These are phyloP conservation scores for Miscanthus lutarioriparius DNA, from an alignment of 176 grass and related monocot genomes.

Conservation along the genomic window DNA sequence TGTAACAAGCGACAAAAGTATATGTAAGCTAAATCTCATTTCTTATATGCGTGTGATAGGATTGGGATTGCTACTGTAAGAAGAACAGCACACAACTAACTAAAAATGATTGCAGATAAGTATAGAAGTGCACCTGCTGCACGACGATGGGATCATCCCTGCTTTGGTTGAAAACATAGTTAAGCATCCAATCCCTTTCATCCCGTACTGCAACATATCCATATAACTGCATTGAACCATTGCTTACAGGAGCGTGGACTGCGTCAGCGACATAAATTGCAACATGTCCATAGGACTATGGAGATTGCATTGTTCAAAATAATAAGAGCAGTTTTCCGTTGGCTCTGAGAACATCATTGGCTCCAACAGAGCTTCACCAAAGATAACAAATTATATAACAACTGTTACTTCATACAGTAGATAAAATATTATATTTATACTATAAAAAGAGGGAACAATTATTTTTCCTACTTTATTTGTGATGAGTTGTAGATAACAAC, in stretches of 20 bases:
- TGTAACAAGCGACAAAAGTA: neutral
- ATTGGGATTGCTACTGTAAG: neutral
- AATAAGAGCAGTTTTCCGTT: neutral
- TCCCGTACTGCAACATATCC: neutral
- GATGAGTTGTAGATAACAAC: too few relatives aligned
- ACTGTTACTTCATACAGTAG: neutral
- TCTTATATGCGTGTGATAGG: neutral
- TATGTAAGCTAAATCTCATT: neutral
- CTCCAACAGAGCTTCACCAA: neutral
- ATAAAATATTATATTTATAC: too few relatives aligned
- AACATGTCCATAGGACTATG: neutral
- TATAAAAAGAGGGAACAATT: too few relatives aligned
- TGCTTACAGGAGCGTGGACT: neutral
- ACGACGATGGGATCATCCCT: neutral
- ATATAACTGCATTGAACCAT: neutral
- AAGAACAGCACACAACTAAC: neutral
- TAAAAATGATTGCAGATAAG: neutral
- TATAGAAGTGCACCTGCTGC: neutral
- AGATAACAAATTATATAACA: neutral
- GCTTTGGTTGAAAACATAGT: neutral
- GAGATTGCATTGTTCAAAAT: neutral
- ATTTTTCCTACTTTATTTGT: too few relatives aligned
- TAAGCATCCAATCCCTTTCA: neutral
- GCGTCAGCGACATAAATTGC: neutral
- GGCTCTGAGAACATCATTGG: too few relatives aligned